Evolutionary conservation across 768 basidiomycete genomes (phyloP), one percentile per base, ranked within the genome.

Genomic region (Russula brevipes): DNA sequence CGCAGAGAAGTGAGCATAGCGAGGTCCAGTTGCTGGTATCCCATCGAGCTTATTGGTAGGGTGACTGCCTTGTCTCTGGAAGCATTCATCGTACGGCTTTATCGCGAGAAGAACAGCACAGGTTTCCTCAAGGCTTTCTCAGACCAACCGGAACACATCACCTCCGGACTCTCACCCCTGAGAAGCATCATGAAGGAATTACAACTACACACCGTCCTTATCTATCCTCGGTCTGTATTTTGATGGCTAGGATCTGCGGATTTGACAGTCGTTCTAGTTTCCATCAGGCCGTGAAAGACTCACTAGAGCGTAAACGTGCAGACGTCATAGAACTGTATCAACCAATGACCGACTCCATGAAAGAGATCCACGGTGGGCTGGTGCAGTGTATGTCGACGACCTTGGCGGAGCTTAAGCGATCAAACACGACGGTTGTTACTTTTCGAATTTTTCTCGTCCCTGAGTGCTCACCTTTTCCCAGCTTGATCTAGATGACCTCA

Each of bases 71-170:
- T 93, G 1, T 89, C 86, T 31, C 78, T 88, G 52, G 96, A 98
- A 72, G 92, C 94, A 0, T 99, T 98, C 76, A 91, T 98, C 42
- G 88, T 94, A 54, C 85, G 95, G 3, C 77, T 97, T 2, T 98
- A 88, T 72, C 84, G 96, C 46, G 88, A 97, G 74, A 85, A 88
- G 76, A 99, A 98, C 76, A 84, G 81, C 72, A 80, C 79, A 2
- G 96, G 96, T 1, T 99, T 98, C 73, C 78, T 98, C 67, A 98
- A 99, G 74, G 97, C 94, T 0, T 97, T 99, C 71, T 92, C 94
- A 2, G 97, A 98, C 73, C 90, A 98, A 69, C 94, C 96, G 4
- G 97, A 98, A 73, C 85, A 89, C 65, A 97, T 99, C 64, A 94
- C 89, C 0, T 91, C 85, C 65, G 96, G 95, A 1, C 75, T 98